Evolutionary conservation across 176 grass and related monocot species (phyloP).

Genomic region (Dendrocalamus sinicus): DNA sequence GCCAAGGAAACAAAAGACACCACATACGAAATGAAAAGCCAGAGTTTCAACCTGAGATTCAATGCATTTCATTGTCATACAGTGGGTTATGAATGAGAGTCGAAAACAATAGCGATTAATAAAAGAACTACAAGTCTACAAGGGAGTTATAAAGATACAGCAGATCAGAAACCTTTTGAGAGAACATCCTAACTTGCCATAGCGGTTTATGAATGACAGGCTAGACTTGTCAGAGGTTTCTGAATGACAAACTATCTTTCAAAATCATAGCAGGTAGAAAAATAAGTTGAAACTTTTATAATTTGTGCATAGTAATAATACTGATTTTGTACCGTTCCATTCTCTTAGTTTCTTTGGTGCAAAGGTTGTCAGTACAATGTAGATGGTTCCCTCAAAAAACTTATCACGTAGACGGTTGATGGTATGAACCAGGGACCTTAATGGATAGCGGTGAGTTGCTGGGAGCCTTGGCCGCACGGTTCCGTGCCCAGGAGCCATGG

Average conservation of each 20-base stretch:
- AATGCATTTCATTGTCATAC: not conserved
- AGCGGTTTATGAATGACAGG: not conserved
- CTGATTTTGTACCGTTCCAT: not conserved
- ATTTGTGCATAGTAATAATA: not conserved
- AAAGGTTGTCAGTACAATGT: not conserved
- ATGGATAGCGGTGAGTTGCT: no score
- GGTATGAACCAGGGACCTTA: no score
- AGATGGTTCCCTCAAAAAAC: not conserved
- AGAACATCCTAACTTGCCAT: not conserved
- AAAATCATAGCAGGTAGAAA: not conserved
- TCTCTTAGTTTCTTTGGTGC: constrained; percentile 9
- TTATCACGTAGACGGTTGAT: not conserved
- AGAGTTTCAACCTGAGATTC: constrained; percentile 82
- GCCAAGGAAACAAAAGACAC: constrained; percentile 88
- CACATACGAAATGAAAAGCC: constrained; percentile 86
- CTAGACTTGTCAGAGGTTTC: not conserved
- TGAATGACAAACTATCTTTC: not conserved
- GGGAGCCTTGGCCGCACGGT: no score
- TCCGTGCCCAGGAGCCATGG: no score
- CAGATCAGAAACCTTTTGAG: not conserved
- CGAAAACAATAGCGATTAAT: not conserved
- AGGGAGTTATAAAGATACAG: not conserved
- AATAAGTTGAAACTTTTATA: not conserved
- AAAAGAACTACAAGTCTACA: not conserved
- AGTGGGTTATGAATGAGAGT: not conserved